Evolutionary conservation across 2,329 filamentous ascomycete species (phyloP).

Genomic region (Claviceps africana): DNA sequence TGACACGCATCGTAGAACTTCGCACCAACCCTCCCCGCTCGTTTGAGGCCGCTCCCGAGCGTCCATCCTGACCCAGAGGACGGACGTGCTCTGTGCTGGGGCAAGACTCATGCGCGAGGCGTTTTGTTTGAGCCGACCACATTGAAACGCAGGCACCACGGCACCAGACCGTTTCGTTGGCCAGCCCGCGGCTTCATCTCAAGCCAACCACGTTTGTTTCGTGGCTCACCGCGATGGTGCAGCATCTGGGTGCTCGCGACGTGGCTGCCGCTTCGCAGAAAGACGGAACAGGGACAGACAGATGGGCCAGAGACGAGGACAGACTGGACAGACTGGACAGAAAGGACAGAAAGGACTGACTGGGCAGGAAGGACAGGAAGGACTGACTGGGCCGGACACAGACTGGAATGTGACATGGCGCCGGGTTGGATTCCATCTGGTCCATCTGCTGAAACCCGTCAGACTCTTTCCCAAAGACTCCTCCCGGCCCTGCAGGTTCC

Average conservation of each 20-base stretch:
- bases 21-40: background rate
- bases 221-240: background rate
- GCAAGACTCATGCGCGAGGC: conserved; percentile 8
- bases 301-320: background rate
- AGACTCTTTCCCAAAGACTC: too few species aligned
- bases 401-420: background rate
- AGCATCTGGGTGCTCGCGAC: background rate
- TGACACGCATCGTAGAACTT: background rate
- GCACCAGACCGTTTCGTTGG: conserved; percentile 7
- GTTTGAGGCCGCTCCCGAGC: background rate
- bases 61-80: background rate
- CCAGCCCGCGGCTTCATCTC: background rate
- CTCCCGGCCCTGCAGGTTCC: too few species aligned
- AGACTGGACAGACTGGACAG: too few species aligned
- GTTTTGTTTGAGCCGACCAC: conserved; percentile 19
- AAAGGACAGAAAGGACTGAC: too few species aligned
- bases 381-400: too few species aligned
- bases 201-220: background rate
- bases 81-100: background rate
- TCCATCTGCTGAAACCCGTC: too few species aligned
- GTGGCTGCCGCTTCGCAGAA: background rate
- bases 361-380: too few species aligned
- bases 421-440: too few species aligned
- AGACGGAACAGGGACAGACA: background rate
- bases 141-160: conserved; percentile 14